Percentiles rank a stretch among this genome's conserved stretches.
Evolutionary conservation across 768 basidiomycete species (phyloP).

Genomic region (Kwoniella dendrophila): DNA sequence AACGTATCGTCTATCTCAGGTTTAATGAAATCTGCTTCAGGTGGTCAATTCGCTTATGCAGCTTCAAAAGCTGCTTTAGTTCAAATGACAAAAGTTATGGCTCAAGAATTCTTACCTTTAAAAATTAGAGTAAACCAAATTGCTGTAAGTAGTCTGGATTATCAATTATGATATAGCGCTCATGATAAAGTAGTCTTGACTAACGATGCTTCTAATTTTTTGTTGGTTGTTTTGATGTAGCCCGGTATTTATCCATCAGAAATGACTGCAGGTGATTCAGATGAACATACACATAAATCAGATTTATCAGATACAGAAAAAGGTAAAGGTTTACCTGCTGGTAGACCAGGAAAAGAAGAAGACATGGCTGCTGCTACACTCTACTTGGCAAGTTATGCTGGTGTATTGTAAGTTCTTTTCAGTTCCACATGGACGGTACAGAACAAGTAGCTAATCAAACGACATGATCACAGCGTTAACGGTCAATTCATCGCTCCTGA

Average conservation of each 20-base stretch:
- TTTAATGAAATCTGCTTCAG: constrained; percentile 37
- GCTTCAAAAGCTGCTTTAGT: constrained; percentile 40
- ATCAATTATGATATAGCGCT: not conserved
- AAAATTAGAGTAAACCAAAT: constrained; percentile 49
- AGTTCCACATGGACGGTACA: not conserved
- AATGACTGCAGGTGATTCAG: constrained; percentile 42
- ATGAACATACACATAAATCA: constrained; percentile 36
- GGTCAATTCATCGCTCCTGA: constrained; percentile 44
- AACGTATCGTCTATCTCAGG: constrained; percentile 44
- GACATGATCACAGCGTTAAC: constrained; percentile 25
- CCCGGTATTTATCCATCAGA: constrained; percentile 45
- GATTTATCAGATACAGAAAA: constrained; percentile 33
- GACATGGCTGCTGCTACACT: constrained; percentile 48
- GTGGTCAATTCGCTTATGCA: constrained; percentile 46
- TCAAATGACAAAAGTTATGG: constrained; percentile 42
- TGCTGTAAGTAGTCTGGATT: constrained; percentile 28
- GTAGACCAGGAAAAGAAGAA: constrained; percentile 41
- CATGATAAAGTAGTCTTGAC: not conserved
- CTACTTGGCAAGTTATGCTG: constrained; percentile 35
- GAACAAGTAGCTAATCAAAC: not conserved
- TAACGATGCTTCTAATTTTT: not conserved
- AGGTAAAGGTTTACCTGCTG: constrained; percentile 40
- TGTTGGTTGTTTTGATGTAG: not conserved
- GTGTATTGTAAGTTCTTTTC: constrained; percentile 38
- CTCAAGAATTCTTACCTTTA: constrained; percentile 35